These are phyloP conservation scores for Cryptococcus sp. DNA, from an alignment of 1,284 basidiomycete species.

Conservation along the genomic window DNA sequence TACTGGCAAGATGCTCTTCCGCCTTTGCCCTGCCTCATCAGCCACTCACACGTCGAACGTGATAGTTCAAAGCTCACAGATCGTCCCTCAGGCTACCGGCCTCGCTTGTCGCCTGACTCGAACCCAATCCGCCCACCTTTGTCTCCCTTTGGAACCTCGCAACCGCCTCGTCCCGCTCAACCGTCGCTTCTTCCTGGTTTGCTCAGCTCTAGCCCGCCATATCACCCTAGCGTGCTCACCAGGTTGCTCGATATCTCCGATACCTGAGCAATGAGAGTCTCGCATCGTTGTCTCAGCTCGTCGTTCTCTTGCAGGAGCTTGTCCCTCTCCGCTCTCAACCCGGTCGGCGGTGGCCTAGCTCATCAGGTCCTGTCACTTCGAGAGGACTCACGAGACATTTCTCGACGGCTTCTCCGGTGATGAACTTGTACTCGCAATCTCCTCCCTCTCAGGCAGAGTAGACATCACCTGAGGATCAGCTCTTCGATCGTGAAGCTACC, in stretches of 20 bases:
- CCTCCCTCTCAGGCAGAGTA: conserved; percentile 23
- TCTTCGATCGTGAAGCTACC: background rate
- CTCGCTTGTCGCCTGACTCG: conserved; percentile 49
- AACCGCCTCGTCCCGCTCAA: conserved; percentile 23
- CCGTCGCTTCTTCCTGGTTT: conserved; percentile 22
- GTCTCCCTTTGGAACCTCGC: conserved; percentile 9
- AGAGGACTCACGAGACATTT: background rate
- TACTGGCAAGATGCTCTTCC: conserved; percentile 74
- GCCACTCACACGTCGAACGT: conserved; percentile 14
- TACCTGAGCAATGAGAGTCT: conserved; percentile 39
- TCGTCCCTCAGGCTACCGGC: conserved; percentile 71
- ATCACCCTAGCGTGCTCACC: conserved; percentile 10
- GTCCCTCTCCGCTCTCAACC: conserved; percentile 31
- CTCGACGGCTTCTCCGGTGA: background rate
- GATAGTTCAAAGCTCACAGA: conserved; percentile 56
- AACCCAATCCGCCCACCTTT: conserved; percentile 9
- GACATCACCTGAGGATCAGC: conserved; percentile 26
- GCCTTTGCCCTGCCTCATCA: conserved; percentile 50
- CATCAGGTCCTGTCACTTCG: too few species aligned
- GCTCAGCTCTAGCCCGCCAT: background rate
- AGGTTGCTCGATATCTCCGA: conserved; percentile 29
- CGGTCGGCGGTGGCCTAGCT: conserved; percentile 5
- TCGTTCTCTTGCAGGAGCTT: conserved; percentile 37
- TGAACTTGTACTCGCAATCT: conserved; percentile 2
- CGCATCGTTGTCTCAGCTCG: conserved; percentile 30